Conservation (phyloP, 164 flowering plant genomes). For the Chimonanthus praecox region DNA sequence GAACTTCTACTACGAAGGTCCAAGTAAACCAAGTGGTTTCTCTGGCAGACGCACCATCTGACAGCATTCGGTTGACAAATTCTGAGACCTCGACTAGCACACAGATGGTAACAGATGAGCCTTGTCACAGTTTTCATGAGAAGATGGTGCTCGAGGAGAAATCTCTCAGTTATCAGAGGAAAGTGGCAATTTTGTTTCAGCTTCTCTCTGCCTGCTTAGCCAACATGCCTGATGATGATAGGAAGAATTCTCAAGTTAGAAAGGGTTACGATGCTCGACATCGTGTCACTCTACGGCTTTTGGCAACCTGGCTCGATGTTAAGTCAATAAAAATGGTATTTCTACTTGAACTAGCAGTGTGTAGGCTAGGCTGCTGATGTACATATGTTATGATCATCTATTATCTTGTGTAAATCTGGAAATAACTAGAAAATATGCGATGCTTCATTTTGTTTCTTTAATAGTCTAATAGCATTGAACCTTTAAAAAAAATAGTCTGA, state of each 20-base stretch:
- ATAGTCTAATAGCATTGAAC: not conserved
- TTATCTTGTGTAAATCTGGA: constrained; percentile 1
- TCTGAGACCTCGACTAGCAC: constrained; percentile 7
- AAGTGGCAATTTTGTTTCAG: constrained; percentile 70
- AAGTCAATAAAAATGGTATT: constrained; percentile 88
- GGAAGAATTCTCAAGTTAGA: constrained; percentile 41
- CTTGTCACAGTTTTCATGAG: constrained; percentile 25
- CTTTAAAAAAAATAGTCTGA: no score
- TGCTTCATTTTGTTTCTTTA: no score
- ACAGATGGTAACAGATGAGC: constrained; percentile 20
- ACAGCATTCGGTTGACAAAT: constrained; percentile 13
- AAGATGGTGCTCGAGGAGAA: constrained; percentile 48
- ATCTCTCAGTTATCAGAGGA: constrained; percentile 53
- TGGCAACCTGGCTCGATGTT: constrained; percentile 87
- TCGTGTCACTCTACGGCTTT: constrained; percentile 80
- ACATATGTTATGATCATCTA: not conserved
- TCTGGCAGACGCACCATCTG: constrained; percentile 14
- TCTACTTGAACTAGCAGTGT: constrained; percentile 13
- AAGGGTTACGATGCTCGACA: constrained; percentile 97
- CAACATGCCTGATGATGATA: constrained; percentile 38
- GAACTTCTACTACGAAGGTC: constrained; percentile 27
- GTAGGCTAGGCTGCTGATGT: not conserved
- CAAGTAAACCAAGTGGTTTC: constrained; percentile 15
- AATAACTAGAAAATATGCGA: no score
- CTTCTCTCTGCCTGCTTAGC: constrained; percentile 96